Conservation (phyloP, 805 yeast species). For the Saccharomycopsis sp. region DNA sequence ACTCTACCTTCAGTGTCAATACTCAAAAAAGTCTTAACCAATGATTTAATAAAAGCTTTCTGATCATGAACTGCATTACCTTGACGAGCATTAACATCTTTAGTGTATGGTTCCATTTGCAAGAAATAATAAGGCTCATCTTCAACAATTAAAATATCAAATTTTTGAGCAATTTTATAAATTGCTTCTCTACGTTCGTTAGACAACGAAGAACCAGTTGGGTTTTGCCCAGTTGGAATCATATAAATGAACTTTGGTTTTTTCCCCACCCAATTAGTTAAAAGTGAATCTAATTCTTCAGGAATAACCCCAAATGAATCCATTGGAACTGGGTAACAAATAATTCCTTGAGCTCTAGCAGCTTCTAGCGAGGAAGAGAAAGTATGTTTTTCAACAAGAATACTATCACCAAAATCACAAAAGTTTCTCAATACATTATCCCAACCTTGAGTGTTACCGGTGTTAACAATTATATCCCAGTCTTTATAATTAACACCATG, state of each 20-base stretch:
- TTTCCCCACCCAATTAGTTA: constrained; percentile 63
- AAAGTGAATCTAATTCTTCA: constrained; percentile 50
- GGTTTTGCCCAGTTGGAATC: constrained; percentile 96
- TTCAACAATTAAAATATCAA: constrained; percentile 82
- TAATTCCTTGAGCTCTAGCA: constrained; percentile 64
- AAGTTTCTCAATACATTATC: constrained; percentile 77
- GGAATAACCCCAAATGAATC: constrained; percentile 78
- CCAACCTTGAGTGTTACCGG: constrained; percentile 90
- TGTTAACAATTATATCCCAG: constrained; percentile 66
- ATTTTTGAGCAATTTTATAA: constrained; percentile 72
- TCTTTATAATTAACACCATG: constrained; percentile 45
- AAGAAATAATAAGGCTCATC: constrained; percentile 97
- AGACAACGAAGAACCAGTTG: constrained; percentile 84
- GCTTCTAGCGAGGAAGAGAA: constrained; percentile 84
- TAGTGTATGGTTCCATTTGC: constrained; percentile 78
- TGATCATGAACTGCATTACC: constrained; percentile 34
- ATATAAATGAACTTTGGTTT: constrained; percentile 86
- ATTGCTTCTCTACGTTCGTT: constrained; percentile 70
- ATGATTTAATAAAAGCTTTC: constrained; percentile 56
- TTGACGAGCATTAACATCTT: constrained; percentile 35
- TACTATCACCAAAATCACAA: constrained; percentile 70
- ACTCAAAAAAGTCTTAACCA: constrained; percentile 70
- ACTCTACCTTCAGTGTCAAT: constrained; percentile 86
- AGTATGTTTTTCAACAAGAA: constrained; percentile 74
- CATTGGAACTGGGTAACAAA: constrained; percentile 65